phyloP scores from a whole-genome alignment of 805 yeast genomes.

The Lipomyces anomalus region DNA sequence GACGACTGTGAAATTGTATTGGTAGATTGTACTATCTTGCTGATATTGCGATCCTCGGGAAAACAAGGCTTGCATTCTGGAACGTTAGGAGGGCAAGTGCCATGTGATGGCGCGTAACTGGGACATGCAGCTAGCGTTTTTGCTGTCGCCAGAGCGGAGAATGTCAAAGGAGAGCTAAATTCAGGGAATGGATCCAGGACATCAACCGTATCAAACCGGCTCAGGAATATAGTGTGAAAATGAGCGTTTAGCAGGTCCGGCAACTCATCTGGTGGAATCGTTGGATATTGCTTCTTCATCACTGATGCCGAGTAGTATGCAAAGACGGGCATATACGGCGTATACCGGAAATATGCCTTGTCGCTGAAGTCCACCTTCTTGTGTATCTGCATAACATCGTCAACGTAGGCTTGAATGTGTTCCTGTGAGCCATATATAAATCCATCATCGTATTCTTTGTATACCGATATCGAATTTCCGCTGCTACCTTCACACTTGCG shows the following conservation, averaged over 20 bases:
- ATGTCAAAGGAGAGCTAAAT: constrained; percentile 9
- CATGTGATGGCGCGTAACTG: constrained; percentile 3
- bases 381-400: constrained; percentile 5
- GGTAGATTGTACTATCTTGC: constrained; percentile 1
- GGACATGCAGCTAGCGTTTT: constrained; percentile 26
- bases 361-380: constrained; percentile 6
- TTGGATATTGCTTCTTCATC: constrained; percentile 13
- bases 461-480: constrained; percentile 11
- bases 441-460: constrained; percentile 23
- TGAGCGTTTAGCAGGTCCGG: constrained; percentile 29
- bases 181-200: constrained; percentile 26
- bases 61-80: constrained; percentile 12
- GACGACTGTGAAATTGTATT: constrained; percentile 3
- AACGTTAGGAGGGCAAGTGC: constrained; percentile 27
- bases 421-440: constrained; percentile 16
- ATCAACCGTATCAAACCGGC: constrained; percentile 19
- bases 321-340: constrained; percentile 12
- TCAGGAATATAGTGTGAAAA: constrained; percentile 27
- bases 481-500: constrained; percentile 18
- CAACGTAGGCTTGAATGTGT: constrained; percentile 8
- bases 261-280: constrained; percentile 11
- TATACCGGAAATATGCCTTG: constrained; percentile 9
- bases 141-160: constrained; percentile 24
- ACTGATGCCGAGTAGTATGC: constrained; percentile 26
- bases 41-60: constrained; percentile 1